These are phyloP conservation scores for Pyricularia sp. DNA, from an alignment of 2,329 filamentous ascomycete genomes.

Conservation along the genomic window DNA sequence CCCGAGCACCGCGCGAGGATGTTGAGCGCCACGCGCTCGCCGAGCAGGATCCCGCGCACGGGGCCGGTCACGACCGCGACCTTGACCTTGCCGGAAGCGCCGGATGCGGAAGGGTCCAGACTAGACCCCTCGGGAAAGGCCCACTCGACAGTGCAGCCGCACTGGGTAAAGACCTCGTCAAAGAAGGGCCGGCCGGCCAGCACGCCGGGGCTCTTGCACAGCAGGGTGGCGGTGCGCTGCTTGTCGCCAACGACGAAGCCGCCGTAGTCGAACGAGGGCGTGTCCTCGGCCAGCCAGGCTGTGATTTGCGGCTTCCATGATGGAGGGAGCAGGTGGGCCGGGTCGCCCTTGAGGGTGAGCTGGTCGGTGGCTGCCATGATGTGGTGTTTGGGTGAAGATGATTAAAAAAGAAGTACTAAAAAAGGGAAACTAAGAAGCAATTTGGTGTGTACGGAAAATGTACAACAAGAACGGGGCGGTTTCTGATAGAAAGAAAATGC, in stretches of 20 bases:
- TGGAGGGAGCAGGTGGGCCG: constrained; percentile 67
- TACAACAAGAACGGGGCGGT: neutral
- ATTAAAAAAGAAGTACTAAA: neutral
- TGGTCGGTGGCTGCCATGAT: neutral
- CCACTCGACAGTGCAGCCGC: constrained; percentile 90
- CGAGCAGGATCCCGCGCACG: constrained; percentile 71
- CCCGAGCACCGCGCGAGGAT: constrained; percentile 84
- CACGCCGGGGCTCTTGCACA: constrained; percentile 65
- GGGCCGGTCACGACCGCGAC: constrained; percentile 82
- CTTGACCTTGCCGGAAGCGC: constrained; percentile 25
- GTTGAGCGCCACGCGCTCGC: constrained; percentile 88
- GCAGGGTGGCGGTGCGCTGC: constrained; percentile 54
- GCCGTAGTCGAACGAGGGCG: constrained; percentile 92
- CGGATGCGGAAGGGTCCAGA: constrained; percentile 40
- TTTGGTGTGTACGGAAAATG: neutral
- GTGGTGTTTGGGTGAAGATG: neutral
- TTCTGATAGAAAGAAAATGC: too few species aligned
- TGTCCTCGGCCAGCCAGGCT: constrained; percentile 90
- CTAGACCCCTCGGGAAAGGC: constrained; percentile 64
- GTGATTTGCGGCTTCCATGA: constrained; percentile 76
- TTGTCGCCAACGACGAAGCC: constrained; percentile 86
- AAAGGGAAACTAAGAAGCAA: neutral
- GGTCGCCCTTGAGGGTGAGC: constrained; percentile 22
- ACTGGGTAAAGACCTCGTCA: constrained; percentile 82
- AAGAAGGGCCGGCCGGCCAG: constrained; percentile 92